Conservation (phyloP, 768 basidiomycete genomes). For the Amanita pallidorosea region DNA sequence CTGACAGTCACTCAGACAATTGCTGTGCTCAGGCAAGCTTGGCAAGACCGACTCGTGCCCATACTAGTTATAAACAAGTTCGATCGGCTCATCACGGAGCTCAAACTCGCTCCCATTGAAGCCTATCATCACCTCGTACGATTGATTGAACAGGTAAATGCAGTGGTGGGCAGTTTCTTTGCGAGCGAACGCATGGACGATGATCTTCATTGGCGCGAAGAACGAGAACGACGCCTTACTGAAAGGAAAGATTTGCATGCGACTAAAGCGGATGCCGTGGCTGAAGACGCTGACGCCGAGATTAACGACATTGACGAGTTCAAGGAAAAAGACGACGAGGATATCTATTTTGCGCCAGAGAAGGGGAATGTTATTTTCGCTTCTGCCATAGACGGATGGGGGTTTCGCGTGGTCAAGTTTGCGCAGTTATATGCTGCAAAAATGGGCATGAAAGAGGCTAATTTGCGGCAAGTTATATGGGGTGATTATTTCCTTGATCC, state of each 20-base stretch:
- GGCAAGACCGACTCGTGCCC: slow-evolving; percentile 80
- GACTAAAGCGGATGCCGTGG: slow-evolving; percentile 46
- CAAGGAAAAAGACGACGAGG: slow-evolving; percentile 95
- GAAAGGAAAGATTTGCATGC: slow-evolving; percentile 63
- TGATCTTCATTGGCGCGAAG: slow-evolving; percentile 89
- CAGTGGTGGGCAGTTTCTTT: slow-evolving; percentile 95
- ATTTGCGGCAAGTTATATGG: slow-evolving; percentile 83
- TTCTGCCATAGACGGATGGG: slow-evolving; percentile 95
- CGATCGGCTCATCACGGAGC: slow-evolving; percentile 88
- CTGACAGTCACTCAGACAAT: slow-evolving; percentile 56
- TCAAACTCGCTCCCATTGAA: slow-evolving; percentile 83
- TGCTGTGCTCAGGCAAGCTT: slow-evolving; percentile 89
- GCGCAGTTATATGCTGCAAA: slow-evolving; percentile 87
- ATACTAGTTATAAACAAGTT: slow-evolving; percentile 96
- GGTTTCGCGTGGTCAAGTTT: slow-evolving; percentile 89
- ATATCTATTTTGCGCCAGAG: slow-evolving; percentile 95
- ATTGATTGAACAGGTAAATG: slow-evolving; percentile 94
- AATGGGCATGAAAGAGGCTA: slow-evolving; percentile 82
- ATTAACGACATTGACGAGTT: slow-evolving; percentile 58
- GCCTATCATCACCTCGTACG: slow-evolving; percentile 92
- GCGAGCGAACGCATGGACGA: slow-evolving; percentile 96
- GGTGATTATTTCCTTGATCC: slow-evolving; percentile 97
- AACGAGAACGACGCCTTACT: slow-evolving; percentile 72
- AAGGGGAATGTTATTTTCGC: slow-evolving; percentile 95
- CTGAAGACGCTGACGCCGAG: slow-evolving; percentile 8